A percentile compares a stretch with the other conserved stretches of the same genome.
phyloP scores from a whole-genome alignment of 108 stramenopile genomes.

The Fragilariopsis cylindrus region DNA sequence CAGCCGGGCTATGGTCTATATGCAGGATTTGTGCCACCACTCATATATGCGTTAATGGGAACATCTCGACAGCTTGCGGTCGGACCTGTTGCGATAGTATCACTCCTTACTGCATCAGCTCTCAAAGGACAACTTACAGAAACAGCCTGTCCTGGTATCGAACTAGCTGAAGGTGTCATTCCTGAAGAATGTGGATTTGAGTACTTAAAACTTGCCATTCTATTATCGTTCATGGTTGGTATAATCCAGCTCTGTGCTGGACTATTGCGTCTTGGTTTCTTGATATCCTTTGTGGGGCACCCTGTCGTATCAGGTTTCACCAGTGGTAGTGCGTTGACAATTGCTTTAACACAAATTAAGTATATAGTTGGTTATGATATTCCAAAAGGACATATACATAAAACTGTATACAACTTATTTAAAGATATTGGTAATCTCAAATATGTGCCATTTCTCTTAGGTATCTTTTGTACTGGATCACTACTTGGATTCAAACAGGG shows the following conservation, averaged over 20 bases:
- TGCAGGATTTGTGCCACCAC: slow-evolving; percentile 63
- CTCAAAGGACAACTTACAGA: slow-evolving; percentile 30
- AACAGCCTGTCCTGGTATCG: background rate
- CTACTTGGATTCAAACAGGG: no score
- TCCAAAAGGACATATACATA: no score
- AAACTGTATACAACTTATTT: no score
- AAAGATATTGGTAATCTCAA: no score
- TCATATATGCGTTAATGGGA: slow-evolving; percentile 79
- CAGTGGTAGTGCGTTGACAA: no score
- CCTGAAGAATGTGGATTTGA: no score
- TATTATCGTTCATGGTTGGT: slow-evolving; percentile 61
- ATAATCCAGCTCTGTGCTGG: slow-evolving; percentile 50
- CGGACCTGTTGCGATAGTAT: slow-evolving; percentile 82
- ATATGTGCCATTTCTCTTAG: no score
- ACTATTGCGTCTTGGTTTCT: slow-evolving; percentile 58
- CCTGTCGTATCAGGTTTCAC: no score
- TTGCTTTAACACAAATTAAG: no score
- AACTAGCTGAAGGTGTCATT: no score
- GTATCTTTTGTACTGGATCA: no score
- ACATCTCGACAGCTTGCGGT: slow-evolving; percentile 81
- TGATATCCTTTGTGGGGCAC: slow-evolving; percentile 45
- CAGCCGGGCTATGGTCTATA: slow-evolving; percentile 89
- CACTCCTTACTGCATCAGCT: slow-evolving; percentile 50
- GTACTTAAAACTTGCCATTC: slow-evolving; percentile 46
- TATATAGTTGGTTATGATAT: no score